Percentiles rank a stretch among this genome's conserved stretches.
These are phyloP conservation scores for Verticillium nonalfalfae DNA, from an alignment of 2,329 filamentous ascomycete genomes.

Conservation along the genomic window DNA sequence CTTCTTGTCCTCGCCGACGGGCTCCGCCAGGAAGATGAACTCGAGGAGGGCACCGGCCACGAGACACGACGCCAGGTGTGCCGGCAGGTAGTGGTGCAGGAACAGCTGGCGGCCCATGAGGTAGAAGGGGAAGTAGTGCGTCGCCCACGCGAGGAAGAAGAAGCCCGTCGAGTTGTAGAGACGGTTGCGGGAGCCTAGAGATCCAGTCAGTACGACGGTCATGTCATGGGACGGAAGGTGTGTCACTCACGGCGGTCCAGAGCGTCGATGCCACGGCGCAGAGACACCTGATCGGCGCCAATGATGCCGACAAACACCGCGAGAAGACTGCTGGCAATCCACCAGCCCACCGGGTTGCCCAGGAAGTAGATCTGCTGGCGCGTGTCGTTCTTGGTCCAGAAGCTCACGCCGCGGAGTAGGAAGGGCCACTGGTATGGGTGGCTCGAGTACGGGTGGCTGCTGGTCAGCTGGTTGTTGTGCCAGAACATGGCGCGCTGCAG, in stretches of 20 bases:
- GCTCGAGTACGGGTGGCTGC: constrained; percentile 92
- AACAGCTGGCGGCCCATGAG: constrained; percentile 98
- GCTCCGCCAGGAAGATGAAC: constrained; percentile 91
- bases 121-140: constrained; percentile 96
- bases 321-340: constrained; percentile 85
- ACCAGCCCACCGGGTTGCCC: constrained; percentile 95
- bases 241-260: constrained; percentile 77
- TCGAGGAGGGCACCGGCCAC: constrained; percentile 89
- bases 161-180: constrained; percentile 98
- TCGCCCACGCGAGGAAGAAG: constrained; percentile 97
- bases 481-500: constrained; percentile 98
- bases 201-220: not conserved
- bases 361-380: constrained; percentile 98
- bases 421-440: constrained; percentile 98
- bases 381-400: constrained; percentile 97
- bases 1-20: constrained; percentile 50
- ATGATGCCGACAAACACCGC: constrained; percentile 92
- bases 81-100: constrained; percentile 94
- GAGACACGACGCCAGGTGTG: constrained; percentile 83
- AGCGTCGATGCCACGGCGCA: constrained; percentile 88
- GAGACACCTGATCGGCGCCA: constrained; percentile 85
- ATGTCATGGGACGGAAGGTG: not conserved
- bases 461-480: constrained; percentile 97
- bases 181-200: constrained; percentile 74
- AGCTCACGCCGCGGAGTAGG: constrained; percentile 91